phyloP scores from a whole-genome alignment of 208 protist species.

The Wallacemonas sp. region DNA sequence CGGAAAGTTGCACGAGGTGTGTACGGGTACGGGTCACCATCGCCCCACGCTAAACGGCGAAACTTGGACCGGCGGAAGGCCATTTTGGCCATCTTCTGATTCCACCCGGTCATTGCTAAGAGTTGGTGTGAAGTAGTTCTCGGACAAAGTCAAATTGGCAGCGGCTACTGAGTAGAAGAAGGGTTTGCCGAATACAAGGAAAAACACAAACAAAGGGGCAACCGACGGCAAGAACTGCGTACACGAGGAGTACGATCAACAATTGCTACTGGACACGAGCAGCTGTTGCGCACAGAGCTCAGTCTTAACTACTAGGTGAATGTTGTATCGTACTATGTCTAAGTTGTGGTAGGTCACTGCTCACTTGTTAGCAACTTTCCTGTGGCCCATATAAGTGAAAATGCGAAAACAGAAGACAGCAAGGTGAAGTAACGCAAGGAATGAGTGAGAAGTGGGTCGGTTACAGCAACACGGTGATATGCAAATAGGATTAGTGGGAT shows the following conservation, averaged over 20 bases:
- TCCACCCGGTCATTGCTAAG: constrained; percentile 85
- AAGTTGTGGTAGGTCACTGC: not conserved
- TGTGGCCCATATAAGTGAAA: too few relatives aligned
- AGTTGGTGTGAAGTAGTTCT: too few relatives aligned
- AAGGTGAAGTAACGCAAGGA: too few relatives aligned
- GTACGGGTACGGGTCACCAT: constrained; percentile 89
- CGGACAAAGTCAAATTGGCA: too few relatives aligned
- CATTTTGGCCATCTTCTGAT: constrained; percentile 91
- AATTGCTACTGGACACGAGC: not conserved
- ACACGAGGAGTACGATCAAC: too few relatives aligned
- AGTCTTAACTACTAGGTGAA: too few relatives aligned
- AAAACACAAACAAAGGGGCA: not conserved
- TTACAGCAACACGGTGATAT: too few relatives aligned
- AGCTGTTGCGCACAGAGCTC: not conserved
- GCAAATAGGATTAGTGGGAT: too few relatives aligned
- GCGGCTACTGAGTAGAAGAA: not conserved
- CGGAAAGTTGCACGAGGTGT: constrained; percentile 88
- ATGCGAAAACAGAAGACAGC: too few relatives aligned
- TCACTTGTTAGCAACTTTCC: too few relatives aligned
- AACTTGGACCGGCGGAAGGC: constrained; percentile 88
- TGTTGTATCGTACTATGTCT: not conserved
- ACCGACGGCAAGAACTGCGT: too few relatives aligned
- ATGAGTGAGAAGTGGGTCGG: too few relatives aligned
- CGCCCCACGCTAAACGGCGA: constrained; percentile 84
- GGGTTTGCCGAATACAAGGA: not conserved